Evolutionary conservation across 2,329 filamentous ascomycete species (phyloP).

Genomic region (Escovopsis weberi): DNA sequence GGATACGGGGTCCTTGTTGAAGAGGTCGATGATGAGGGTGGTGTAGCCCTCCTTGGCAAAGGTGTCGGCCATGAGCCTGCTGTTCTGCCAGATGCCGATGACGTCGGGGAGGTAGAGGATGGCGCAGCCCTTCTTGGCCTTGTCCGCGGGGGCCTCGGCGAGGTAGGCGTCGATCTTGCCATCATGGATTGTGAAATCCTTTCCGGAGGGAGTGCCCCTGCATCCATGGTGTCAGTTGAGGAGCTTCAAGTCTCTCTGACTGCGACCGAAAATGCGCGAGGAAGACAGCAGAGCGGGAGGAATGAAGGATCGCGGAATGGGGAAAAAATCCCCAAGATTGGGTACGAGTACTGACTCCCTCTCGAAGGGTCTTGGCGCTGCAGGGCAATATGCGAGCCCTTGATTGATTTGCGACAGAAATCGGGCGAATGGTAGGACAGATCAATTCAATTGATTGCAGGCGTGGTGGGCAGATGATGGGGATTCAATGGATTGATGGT

Average conservation of each 20-base stretch:
- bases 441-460: background rate
- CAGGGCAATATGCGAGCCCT: background rate
- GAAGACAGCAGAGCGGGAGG: no score
- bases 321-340: background rate
- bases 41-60: slow-evolving; percentile 20
- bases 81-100: slow-evolving; percentile 27
- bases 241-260: background rate
- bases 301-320: no score
- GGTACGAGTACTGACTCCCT: background rate
- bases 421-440: background rate
- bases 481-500: no score
- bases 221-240: background rate
- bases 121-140: slow-evolving; percentile 1
- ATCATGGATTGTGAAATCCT: slow-evolving; percentile 5
- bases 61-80: slow-evolving; percentile 22
- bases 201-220: slow-evolving; percentile 5
- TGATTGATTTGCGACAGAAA: background rate
- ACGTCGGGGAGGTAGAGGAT: slow-evolving; percentile 7
- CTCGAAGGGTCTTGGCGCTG: background rate
- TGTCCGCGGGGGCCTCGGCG: slow-evolving; percentile 7
- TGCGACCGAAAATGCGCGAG: background rate
- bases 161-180: slow-evolving; percentile 10
- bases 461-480: background rate
- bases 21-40: slow-evolving; percentile 18
- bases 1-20: slow-evolving; percentile 23